A percentile compares a stretch with the other conserved stretches of the same genome.
These are phyloP conservation scores for Colletotrichum incanum DNA, from an alignment of 2,329 filamentous ascomycete species.

Conservation along the genomic window DNA sequence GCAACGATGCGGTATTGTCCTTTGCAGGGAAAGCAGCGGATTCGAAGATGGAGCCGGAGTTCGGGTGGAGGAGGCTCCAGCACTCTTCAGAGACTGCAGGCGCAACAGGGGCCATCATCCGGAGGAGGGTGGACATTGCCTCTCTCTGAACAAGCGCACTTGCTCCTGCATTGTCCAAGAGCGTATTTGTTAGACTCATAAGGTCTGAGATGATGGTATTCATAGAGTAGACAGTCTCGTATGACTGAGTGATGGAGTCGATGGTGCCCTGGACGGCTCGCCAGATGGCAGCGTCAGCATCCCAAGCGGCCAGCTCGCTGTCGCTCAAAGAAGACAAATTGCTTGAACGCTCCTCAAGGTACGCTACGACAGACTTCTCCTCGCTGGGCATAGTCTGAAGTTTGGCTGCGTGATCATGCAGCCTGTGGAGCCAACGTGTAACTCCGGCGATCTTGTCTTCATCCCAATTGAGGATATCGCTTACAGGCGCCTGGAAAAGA, in stretches of 20 bases:
- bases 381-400: slow-evolving; percentile 45
- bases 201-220: slow-evolving; percentile 90
- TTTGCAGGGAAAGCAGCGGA: slow-evolving; percentile 71
- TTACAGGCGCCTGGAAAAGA: slow-evolving; percentile 89
- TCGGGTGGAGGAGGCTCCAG: slow-evolving; percentile 73
- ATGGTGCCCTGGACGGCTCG: slow-evolving; percentile 79
- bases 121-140: slow-evolving; percentile 72
- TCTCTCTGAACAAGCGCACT: slow-evolving; percentile 62
- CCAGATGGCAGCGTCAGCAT: slow-evolving; percentile 70
- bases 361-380: slow-evolving; percentile 44
- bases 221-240: slow-evolving; percentile 80
- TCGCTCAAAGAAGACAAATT: slow-evolving; percentile 51
- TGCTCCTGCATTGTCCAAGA: slow-evolving; percentile 64
- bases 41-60: slow-evolving; percentile 57
- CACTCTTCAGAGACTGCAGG: slow-evolving; percentile 88
- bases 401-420: slow-evolving; percentile 71
- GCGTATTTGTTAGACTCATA: slow-evolving; percentile 83
- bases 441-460: slow-evolving; percentile 86
- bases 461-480: slow-evolving; percentile 90
- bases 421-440: slow-evolving; percentile 82
- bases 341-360: slow-evolving; percentile 56
- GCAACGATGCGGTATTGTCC: slow-evolving; percentile 66
- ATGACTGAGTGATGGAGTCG: slow-evolving; percentile 75
- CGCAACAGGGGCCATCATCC: slow-evolving; percentile 84
- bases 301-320: slow-evolving; percentile 51